Conservation (phyloP, 2,329 filamentous ascomycete genomes). For the Colletotrichum tamarilloi region DNA sequence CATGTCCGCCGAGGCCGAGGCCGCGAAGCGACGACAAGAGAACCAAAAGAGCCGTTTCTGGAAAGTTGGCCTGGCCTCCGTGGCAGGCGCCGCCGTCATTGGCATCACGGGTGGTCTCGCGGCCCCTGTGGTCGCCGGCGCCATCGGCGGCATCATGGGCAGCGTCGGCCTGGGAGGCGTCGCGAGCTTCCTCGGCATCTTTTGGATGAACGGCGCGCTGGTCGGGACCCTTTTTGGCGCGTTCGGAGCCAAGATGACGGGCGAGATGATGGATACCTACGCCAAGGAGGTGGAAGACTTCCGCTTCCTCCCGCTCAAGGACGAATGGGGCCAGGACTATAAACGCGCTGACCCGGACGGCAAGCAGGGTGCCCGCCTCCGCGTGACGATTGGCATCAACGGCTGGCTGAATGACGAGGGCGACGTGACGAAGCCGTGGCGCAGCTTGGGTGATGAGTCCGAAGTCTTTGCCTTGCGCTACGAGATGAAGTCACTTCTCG, state of each 20-base stretch:
- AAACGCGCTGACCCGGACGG: slow-evolving; percentile 40
- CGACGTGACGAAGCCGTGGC: slow-evolving; percentile 85
- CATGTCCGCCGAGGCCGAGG: slow-evolving; percentile 82
- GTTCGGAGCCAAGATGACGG: slow-evolving; percentile 83
- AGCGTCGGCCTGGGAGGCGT: slow-evolving; percentile 87
- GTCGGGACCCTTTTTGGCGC: slow-evolving; percentile 91
- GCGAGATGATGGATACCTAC: slow-evolving; percentile 88
- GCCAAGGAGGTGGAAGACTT: slow-evolving; percentile 88
- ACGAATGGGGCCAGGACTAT: slow-evolving; percentile 50
- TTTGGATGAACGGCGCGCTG: slow-evolving; percentile 86
- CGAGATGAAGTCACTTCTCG: slow-evolving; percentile 82
- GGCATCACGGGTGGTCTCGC: slow-evolving; percentile 92
- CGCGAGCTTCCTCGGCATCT: slow-evolving; percentile 85
- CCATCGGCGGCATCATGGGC: slow-evolving; percentile 85
- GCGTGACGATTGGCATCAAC: slow-evolving; percentile 87
- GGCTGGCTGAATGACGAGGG: slow-evolving; percentile 84
- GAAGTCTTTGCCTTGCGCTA: slow-evolving; percentile 89
- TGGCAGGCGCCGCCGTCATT: slow-evolving; percentile 90
- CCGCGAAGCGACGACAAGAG: slow-evolving; percentile 77
- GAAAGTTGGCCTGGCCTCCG: slow-evolving; percentile 91
- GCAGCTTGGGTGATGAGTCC: slow-evolving; percentile 74
- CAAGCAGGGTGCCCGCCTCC: slow-evolving; percentile 63
- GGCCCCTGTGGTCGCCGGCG: slow-evolving; percentile 87
- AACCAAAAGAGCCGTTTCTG: slow-evolving; percentile 79
- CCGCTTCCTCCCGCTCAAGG: slow-evolving; percentile 78